Evolutionary conservation across 2,329 filamentous ascomycete species (phyloP).

Genomic region (Fonsecaea pedrosoi): DNA sequence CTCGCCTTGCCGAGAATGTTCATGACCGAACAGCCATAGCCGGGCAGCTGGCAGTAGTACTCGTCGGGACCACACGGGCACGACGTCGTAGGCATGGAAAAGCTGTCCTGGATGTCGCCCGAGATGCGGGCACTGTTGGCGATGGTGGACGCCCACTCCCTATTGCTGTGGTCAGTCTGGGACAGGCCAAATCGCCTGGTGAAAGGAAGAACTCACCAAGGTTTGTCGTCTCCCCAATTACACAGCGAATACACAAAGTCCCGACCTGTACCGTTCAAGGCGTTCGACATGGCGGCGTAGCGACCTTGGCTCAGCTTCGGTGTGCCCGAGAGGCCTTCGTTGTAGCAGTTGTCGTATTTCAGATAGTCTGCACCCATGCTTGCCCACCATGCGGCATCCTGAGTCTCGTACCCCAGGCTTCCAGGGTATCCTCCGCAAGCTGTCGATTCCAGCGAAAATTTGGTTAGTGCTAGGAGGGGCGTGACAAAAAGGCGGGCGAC

Average conservation of each 20-base stretch:
- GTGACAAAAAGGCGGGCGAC: not conserved
- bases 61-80: constrained; percentile 52
- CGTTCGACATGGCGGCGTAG: constrained; percentile 58
- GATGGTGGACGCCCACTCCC: constrained; percentile 56
- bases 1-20: constrained; percentile 60
- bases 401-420: constrained; percentile 57
- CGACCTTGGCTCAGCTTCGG: constrained; percentile 54
- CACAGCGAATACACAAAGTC: constrained; percentile 57
- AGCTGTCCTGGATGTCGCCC: constrained; percentile 57
- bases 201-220: constrained; percentile 39
- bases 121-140: constrained; percentile 56
- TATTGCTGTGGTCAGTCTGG: not conserved
- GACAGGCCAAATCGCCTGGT: not conserved
- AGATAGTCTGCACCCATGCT: constrained; percentile 57
- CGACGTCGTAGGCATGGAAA: constrained; percentile 51
- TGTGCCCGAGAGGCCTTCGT: constrained; percentile 59
- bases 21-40: constrained; percentile 58
- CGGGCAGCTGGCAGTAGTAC: constrained; percentile 53
- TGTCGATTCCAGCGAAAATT: not conserved
- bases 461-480: not conserved
- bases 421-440: constrained; percentile 49
- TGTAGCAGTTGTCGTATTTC: constrained; percentile 64
- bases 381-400: constrained; percentile 61
- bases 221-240: constrained; percentile 60
- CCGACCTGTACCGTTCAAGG: constrained; percentile 55